Base-by-base conservation (phyloP, 1,284 basidiomycete genomes). In the Melampsora occidentalis region DNA sequence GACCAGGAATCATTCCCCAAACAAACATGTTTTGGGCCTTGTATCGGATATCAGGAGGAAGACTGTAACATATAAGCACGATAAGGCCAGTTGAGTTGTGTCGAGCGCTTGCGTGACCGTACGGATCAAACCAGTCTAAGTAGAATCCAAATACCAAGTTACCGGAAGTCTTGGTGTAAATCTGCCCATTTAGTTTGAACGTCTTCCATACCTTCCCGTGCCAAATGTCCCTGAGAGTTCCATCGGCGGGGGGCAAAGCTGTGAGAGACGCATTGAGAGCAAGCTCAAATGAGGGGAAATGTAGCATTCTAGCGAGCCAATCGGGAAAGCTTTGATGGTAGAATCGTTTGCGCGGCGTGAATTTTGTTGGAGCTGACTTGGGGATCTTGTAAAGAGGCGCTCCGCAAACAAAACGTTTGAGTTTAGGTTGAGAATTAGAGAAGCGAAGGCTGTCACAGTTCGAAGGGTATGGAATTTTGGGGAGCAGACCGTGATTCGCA, bases 1-100 rank as follows among this genome's bases (percentile, higher is more conserved):
- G 71, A 25, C 71, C 71, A 12, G 71, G 71, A 28, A 68, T 75
- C 16, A 75, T 61, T 25, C 71, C 65, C 46, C 39, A 75, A 59
- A 75, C 49, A 33, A 39, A 75, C 14, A 59, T 61, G n/a, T 75
- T 75, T 61, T 59, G 33, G 16, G 53, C 57, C 64, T 53, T 35
- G 61, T 75, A 48, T 20, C 22, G 16, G 22, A 31, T 1, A 7
- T 33, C 31, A 14, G 71, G 65, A 7, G 65, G 65, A 7, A 75
- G 57, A 31, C 67, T 75, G 53, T 67, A 68, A 46, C 64, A 75
- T 35, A 59, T 53, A 1, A 75, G 63, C 28, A 61, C 1, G 22
- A 75, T 67, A 48, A 39, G 33, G n/a, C 65, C 71, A 75, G 59
- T 35, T 18, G 65, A 75, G 20, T 61, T 51, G 20, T 25, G 71